These are phyloP conservation scores for Boletus patriciae DNA, from an alignment of 768 basidiomycete species.

Conservation along the genomic window DNA sequence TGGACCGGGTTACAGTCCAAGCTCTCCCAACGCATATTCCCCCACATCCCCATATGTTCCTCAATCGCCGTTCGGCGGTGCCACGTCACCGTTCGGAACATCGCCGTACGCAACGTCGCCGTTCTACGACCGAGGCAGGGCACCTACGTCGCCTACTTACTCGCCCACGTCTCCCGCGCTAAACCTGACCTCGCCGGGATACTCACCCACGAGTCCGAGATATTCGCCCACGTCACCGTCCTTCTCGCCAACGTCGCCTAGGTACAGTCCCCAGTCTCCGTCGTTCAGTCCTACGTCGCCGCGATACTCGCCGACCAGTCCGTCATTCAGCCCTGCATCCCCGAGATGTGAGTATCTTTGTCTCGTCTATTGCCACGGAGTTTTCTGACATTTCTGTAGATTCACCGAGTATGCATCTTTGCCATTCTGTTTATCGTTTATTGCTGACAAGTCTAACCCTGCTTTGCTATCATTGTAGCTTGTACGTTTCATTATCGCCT, in stretches of 20 bases:
- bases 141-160: slow-evolving; percentile 78
- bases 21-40: slow-evolving; percentile 86
- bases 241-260: slow-evolving; percentile 83
- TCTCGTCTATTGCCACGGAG: neutral
- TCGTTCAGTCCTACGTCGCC: slow-evolving; percentile 91
- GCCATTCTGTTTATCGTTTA: neutral
- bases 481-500: slow-evolving; percentile 47
- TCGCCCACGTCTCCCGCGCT: slow-evolving; percentile 86
- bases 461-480: slow-evolving; percentile 40
- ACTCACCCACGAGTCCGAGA: slow-evolving; percentile 69
- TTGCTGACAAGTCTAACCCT: slow-evolving; percentile 24
- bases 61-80: slow-evolving; percentile 79
- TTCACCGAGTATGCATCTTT: slow-evolving; percentile 69
- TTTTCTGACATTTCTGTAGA: slow-evolving; percentile 42
- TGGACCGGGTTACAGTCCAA: slow-evolving; percentile 85
- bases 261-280: slow-evolving; percentile 86
- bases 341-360: slow-evolving; percentile 66
- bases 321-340: slow-evolving; percentile 92
- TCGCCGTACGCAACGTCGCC: slow-evolving; percentile 86
- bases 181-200: slow-evolving; percentile 76
- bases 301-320: slow-evolving; percentile 85
- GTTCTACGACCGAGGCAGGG: slow-evolving; percentile 67
- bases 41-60: slow-evolving; percentile 90
- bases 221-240: slow-evolving; percentile 84
- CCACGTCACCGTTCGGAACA: slow-evolving; percentile 78